Evolutionary conservation across 306 rosid species (phyloP).

Genomic region (Citrullus mucosospermus): DNA sequence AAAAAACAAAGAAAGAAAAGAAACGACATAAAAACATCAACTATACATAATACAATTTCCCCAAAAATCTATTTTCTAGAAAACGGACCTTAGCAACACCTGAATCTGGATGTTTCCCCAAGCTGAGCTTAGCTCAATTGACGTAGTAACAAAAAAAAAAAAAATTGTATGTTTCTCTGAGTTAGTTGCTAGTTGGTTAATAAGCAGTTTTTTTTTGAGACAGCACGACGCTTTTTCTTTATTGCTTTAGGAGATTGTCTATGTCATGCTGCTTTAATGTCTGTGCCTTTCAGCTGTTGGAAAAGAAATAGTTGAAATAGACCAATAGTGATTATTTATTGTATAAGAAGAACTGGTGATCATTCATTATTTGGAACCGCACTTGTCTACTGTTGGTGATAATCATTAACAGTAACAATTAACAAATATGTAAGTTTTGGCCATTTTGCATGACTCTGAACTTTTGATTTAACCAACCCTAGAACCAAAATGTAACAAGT

Average conservation of each 20-base stretch:
- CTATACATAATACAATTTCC: not conserved
- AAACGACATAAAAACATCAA: too few species aligned
- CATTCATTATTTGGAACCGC: not conserved
- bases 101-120: too few species aligned
- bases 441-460: not conserved
- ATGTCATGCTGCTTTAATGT: not conserved
- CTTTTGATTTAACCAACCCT: not conserved
- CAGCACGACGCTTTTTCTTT: not conserved
- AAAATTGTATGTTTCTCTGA: not conserved
- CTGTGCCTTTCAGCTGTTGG: not conserved
- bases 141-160: too few species aligned
- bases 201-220: not conserved
- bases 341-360: not conserved
- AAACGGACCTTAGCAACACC: too few species aligned
- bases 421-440: not conserved
- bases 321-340: not conserved
- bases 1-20: too few species aligned
- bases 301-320: not conserved
- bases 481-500: not conserved
- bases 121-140: too few species aligned
- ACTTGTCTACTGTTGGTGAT: not conserved
- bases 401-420: not conserved
- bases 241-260: not conserved
- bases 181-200: not conserved
- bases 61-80: not conserved